Conservation (phyloP, 2,329 filamentous ascomycete species). For the Phaeophleospora eucalypticola region DNA sequence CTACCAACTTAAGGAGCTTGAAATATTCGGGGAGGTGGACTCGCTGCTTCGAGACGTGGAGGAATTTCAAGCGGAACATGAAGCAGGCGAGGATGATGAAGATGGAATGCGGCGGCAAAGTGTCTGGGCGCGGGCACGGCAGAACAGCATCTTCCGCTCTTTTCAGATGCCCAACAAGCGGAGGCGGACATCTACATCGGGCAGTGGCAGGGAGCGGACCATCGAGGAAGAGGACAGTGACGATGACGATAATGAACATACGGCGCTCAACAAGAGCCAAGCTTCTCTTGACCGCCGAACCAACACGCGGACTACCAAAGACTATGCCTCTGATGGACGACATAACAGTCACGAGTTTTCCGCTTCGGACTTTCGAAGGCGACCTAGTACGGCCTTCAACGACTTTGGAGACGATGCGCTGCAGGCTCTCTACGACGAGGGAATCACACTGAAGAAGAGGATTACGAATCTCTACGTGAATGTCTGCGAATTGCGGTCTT, state of each 20-base stretch:
- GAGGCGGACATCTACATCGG: slow-evolving; percentile 44
- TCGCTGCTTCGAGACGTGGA: slow-evolving; percentile 72
- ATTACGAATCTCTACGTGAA: slow-evolving; percentile 84
- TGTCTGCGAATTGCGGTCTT: slow-evolving; percentile 92
- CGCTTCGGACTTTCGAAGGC: slow-evolving; percentile 50
- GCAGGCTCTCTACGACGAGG: slow-evolving; percentile 63
- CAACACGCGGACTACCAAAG: slow-evolving; percentile 14
- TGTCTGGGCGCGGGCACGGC: slow-evolving; percentile 31
- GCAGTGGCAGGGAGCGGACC: slow-evolving; percentile 35
- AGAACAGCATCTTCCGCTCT: slow-evolving; percentile 51
- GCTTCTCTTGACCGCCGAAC: slow-evolving; percentile 22
- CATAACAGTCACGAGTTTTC: slow-evolving; percentile 12
- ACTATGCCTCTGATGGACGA: slow-evolving; percentile 18
- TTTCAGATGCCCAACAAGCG: slow-evolving; percentile 39
- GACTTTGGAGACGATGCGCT: slow-evolving; percentile 75
- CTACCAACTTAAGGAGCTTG: slow-evolving; percentile 81
- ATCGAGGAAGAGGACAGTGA: slow-evolving; percentile 58
- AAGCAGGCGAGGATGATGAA: slow-evolving; percentile 28
- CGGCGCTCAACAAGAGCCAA: slow-evolving; percentile 38
- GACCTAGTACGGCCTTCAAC: slow-evolving; percentile 64
- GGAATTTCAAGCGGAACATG: slow-evolving; percentile 58
- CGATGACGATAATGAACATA: slow-evolving; percentile 55
- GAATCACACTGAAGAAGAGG: slow-evolving; percentile 88
- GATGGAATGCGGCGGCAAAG: slow-evolving; percentile 29
- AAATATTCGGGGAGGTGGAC: slow-evolving; percentile 77